These are phyloP conservation scores for Cucumis cinereus DNA, from an alignment of 306 rosid genomes.

Conservation along the genomic window DNA sequence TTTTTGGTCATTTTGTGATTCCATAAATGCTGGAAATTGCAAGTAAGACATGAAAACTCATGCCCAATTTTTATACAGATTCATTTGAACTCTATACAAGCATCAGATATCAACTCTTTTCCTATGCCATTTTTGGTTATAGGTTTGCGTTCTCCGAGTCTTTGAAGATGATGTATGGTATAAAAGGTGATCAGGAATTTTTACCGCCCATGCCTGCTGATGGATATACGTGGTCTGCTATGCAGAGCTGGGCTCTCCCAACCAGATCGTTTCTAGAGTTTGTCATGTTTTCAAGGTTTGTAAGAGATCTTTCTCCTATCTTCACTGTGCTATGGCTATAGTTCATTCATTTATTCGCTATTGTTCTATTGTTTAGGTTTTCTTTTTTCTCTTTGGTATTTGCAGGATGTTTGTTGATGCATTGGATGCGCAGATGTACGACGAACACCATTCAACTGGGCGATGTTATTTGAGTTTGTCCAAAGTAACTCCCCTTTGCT, in stretches of 20 bases:
- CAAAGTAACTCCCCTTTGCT: conserved; percentile 34
- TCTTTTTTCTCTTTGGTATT: background rate
- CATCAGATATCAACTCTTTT: background rate
- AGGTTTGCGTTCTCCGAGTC: conserved; percentile 81
- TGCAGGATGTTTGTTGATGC: conserved; percentile 93
- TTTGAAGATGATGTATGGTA: conserved; percentile 68
- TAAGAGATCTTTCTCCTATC: background rate
- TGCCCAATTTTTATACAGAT: background rate
- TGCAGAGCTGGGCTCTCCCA: conserved; percentile 87
- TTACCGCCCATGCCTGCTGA: conserved; percentile 82
- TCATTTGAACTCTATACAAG: background rate
- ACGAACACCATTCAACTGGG: conserved; percentile 65
- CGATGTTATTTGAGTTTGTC: conserved; percentile 67
- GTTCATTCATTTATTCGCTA: background rate
- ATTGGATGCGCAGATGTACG: conserved; percentile 65
- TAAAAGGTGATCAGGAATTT: conserved; percentile 30
- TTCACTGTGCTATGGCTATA: background rate
- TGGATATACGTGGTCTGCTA: conserved; percentile 82
- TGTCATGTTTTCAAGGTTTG: conserved; percentile 93
- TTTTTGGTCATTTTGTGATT: conserved; percentile 93
- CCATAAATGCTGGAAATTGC: conserved; percentile 93
- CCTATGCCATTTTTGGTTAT: background rate
- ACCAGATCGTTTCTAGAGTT: conserved; percentile 84
- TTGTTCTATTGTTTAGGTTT: background rate
- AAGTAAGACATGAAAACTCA: conserved; percentile 31